Evolutionary conservation across 768 basidiomycete genomes (phyloP).

Genomic region (Hygrophoropsis aurantiaca): DNA sequence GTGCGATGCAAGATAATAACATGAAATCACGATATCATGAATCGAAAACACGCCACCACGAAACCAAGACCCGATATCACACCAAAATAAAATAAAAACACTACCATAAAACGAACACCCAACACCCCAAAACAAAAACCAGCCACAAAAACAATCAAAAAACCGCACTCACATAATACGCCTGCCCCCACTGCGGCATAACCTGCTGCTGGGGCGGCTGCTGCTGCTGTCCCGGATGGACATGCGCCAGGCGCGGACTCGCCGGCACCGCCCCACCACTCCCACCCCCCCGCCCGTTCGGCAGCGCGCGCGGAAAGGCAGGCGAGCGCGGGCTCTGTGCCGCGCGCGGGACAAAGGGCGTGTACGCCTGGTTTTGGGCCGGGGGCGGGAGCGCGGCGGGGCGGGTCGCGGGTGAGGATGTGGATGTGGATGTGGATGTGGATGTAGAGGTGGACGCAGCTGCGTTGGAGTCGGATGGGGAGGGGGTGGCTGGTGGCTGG

Average conservation of each 20-base stretch:
- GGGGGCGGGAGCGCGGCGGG: conserved; percentile 33
- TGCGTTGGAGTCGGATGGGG: conserved; percentile 56
- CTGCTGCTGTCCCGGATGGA: conserved; percentile 48
- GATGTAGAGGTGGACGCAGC: conserved; percentile 54
- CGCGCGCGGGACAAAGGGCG: conserved; percentile 55
- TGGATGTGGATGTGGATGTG: conserved; percentile 41
- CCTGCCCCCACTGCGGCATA: conserved; percentile 41
- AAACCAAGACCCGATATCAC: too few relatives aligned
- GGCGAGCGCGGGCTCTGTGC: conserved; percentile 73
- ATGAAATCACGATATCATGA: too few relatives aligned
- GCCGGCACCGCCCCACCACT: conserved; percentile 51
- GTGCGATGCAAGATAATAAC: too few relatives aligned
- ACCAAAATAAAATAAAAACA: too few relatives aligned
- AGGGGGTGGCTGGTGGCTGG: conserved; percentile 56
- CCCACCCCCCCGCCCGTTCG: conserved; percentile 56
- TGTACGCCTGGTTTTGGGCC: conserved; percentile 31
- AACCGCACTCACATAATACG: conserved; percentile 70
- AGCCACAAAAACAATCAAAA: too few relatives aligned
- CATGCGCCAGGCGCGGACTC: conserved; percentile 60
- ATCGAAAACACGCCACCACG: too few relatives aligned
- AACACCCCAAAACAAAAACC: too few relatives aligned
- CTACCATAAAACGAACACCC: too few relatives aligned
- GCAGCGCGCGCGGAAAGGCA: conserved; percentile 57
- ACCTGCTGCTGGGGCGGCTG: conserved; percentile 45
- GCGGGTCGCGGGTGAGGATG: conserved; percentile 37